Conservation (phyloP, 2,329 filamentous ascomycete genomes). For the Fusarium sp. region DNA sequence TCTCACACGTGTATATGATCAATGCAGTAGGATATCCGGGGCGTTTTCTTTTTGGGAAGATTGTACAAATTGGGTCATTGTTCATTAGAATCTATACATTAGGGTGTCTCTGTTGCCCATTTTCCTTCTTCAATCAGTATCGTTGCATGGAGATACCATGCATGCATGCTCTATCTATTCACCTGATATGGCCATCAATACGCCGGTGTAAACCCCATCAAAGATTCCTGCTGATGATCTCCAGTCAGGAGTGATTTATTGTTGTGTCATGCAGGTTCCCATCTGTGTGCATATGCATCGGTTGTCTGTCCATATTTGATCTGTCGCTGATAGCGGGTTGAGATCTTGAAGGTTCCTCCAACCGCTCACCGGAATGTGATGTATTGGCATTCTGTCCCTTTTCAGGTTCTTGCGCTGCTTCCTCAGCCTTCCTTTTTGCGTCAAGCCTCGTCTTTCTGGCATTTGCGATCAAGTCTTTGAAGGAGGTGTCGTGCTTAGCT, state of each 20-base stretch:
- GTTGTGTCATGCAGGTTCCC: not conserved
- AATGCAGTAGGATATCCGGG: conserved; percentile 32
- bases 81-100: conserved; percentile 35
- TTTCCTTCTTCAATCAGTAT: conserved; percentile 2
- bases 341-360: not conserved
- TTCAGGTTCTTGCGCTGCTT: conserved; percentile 21
- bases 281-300: not conserved
- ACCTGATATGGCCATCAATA: not conserved
- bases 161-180: conserved; percentile 20
- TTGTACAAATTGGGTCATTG: conserved; percentile 22
- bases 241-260: not conserved
- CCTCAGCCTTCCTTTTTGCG: conserved; percentile 48
- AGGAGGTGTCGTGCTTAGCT: conserved; percentile 76
- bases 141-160: conserved; percentile 12
- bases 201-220: not conserved
- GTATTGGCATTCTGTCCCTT: not conserved
- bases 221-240: not conserved
- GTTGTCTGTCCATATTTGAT: not conserved
- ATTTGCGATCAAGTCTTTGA: conserved; percentile 81
- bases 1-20: conserved; percentile 33
- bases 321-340: not conserved
- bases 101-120: conserved; percentile 6
- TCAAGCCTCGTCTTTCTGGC: conserved; percentile 70
- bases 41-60: conserved; percentile 31
- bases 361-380: not conserved